Base-by-base conservation (phyloP, 345 rosid genomes). In the Physaria fendleri region DNA sequence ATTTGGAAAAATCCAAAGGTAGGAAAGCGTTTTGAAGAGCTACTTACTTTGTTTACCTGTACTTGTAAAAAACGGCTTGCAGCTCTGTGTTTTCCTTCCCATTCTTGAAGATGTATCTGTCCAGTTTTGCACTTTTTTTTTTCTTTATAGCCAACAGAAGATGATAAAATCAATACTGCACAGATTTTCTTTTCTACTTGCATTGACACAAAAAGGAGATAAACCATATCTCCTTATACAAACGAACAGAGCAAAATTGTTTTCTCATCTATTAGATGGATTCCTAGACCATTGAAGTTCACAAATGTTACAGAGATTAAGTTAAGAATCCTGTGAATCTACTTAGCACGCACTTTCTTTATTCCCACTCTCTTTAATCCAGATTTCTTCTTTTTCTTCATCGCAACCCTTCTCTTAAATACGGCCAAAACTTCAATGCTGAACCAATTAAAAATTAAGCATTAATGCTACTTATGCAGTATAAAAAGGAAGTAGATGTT, bases 351-450 rank as follows among this genome's bases (percentile, higher is more conserved):
- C 41, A 24, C 59, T 63, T 48, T 85, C 77, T 81, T 85, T 62
- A 76, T 76, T 68, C 78, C 79, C 33, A 21, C 50, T 45, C 37
- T 84, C 75, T 80, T 85, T 52, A 77, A 73, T 64, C 77, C 79
- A 17, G 79, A 76, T 21, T 68, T 18, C 76, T 84, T 89, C 79
- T 80, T 85, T 63, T 78, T 89, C 83, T 78, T 82, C 41, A 48
- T 64, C 49, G 55, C 74, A 28, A 62, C 69, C 47, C 59, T 71
- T 67, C 88, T 90, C 77, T 76, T 78, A 82, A 90, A 84, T 24
- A 86, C 72, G 16, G 93, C 90, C 73, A 87, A 71, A 63, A 90
- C 78, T 76, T 90, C 97, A 59, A 84, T 82, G 76, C 95, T 90
- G 83, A 64, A 72, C 56, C 35, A 27, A 32, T 17, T 15, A 46